Conservation (phyloP, 1,284 basidiomycete species). For the Boletus austroedulis region DNA sequence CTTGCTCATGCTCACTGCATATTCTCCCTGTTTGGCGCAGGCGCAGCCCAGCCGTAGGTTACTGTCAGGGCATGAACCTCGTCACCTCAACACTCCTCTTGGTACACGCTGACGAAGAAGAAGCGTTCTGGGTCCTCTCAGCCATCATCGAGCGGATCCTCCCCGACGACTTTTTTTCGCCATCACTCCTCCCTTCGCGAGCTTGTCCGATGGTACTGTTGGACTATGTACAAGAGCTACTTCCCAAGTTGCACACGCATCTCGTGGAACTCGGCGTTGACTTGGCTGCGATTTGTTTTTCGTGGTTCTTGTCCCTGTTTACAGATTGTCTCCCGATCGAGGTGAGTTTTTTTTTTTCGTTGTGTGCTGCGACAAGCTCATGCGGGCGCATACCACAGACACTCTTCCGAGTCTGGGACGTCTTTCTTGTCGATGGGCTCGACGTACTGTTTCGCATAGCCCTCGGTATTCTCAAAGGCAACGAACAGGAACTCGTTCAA, state of each 20-base stretch:
- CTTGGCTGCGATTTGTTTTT: slow-evolving; percentile 92
- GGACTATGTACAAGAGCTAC: slow-evolving; percentile 77
- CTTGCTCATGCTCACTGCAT: neutral
- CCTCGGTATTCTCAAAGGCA: slow-evolving; percentile 79
- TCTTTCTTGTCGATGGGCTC: slow-evolving; percentile 93
- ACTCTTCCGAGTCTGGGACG: slow-evolving; percentile 88
- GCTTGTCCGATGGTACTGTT: slow-evolving; percentile 91
- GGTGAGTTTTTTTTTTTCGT: slow-evolving; percentile 41
- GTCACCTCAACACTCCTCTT: slow-evolving; percentile 91
- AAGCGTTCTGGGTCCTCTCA: slow-evolving; percentile 94
- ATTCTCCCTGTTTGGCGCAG: slow-evolving; percentile 36
- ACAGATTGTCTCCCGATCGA: slow-evolving; percentile 96
- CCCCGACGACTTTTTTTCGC: slow-evolving; percentile 82
- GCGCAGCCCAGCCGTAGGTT: slow-evolving; percentile 82
- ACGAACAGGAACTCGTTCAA: slow-evolving; percentile 78
- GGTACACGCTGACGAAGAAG: slow-evolving; percentile 91
- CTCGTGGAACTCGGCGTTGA: slow-evolving; percentile 83
- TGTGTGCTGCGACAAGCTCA: neutral
- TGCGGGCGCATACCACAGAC: slow-evolving; percentile 49
- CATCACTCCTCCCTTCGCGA: slow-evolving; percentile 81
- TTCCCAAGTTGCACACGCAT: slow-evolving; percentile 77
- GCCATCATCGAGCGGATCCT: slow-evolving; percentile 86
- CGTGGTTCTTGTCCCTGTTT: slow-evolving; percentile 96
- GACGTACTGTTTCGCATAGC: slow-evolving; percentile 92
- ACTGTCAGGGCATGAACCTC: slow-evolving; percentile 94